These are phyloP conservation scores for Conticribra weissflogii DNA, from an alignment of 108 stramenopile species.

Conservation along the genomic window DNA sequence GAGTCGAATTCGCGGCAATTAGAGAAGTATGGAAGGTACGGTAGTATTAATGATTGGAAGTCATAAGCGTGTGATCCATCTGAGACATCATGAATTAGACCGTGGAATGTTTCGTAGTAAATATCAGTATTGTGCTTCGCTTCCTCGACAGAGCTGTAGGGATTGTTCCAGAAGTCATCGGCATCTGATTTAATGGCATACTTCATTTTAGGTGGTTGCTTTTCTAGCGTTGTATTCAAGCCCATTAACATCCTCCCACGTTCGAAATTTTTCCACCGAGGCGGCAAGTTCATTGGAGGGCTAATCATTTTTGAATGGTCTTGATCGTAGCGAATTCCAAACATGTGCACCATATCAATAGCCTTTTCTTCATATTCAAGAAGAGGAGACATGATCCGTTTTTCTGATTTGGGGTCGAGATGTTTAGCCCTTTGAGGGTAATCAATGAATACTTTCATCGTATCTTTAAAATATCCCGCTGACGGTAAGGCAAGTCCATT, in stretches of 20 bases:
- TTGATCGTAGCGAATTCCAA: slow-evolving; percentile 42
- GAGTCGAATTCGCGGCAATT: slow-evolving; percentile 84
- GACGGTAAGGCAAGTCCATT: slow-evolving; percentile 66
- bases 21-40: slow-evolving; percentile 85
- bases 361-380: slow-evolving; percentile 63
- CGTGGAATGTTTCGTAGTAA: slow-evolving; percentile 83
- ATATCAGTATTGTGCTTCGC: slow-evolving; percentile 69
- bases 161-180: slow-evolving; percentile 64
- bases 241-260: slow-evolving; percentile 74
- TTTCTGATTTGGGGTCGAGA: no score
- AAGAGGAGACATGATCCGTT: slow-evolving; percentile 60
- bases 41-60: slow-evolving; percentile 58
- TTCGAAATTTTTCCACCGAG: slow-evolving; percentile 67
- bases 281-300: slow-evolving; percentile 81
- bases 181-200: slow-evolving; percentile 18
- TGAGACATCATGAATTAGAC: slow-evolving; percentile 15
- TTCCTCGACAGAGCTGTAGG: slow-evolving; percentile 16
- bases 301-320: slow-evolving; percentile 30
- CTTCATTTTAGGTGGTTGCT: slow-evolving; percentile 32
- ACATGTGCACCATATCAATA: slow-evolving; percentile 48
- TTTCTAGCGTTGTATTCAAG: slow-evolving; percentile 60
- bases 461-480: slow-evolving; percentile 65
- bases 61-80: slow-evolving; percentile 41
- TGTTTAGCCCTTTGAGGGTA: slow-evolving; percentile 43
- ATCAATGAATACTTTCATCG: slow-evolving; percentile 57